phyloP scores from a whole-genome alignment of 768 basidiomycete species.

The Pleurotus ostreatus region DNA sequence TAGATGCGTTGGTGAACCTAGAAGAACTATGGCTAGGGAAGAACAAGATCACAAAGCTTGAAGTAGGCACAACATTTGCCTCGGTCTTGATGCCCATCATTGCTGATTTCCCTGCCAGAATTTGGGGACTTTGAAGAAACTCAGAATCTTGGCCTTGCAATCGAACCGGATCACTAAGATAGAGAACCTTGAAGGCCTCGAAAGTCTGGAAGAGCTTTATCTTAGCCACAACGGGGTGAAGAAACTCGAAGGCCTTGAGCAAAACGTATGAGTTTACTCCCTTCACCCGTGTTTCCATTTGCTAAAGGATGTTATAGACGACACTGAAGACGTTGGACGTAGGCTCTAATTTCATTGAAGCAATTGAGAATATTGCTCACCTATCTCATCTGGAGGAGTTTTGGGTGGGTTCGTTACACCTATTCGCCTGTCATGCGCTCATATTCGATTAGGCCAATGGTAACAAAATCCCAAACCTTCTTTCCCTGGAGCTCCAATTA shows the following conservation, averaged over 20 bases:
- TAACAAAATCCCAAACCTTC: constrained; percentile 76
- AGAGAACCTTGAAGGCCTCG: constrained; percentile 72
- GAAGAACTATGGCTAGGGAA: constrained; percentile 97
- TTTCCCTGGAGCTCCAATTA: constrained; percentile 65
- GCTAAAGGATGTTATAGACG: too few relatives aligned
- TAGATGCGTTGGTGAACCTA: constrained; percentile 75
- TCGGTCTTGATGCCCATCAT: not conserved
- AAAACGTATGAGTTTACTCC: constrained; percentile 53
- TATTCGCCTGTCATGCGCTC: not conserved
- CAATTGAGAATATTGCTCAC: constrained; percentile 81
- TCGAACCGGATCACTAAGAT: constrained; percentile 91
- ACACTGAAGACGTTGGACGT: constrained; percentile 86
- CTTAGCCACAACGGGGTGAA: constrained; percentile 91
- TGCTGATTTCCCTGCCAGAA: constrained; percentile 42
- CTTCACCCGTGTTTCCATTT: not conserved
- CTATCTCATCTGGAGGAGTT: constrained; percentile 80
- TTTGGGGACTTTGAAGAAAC: constrained; percentile 59
- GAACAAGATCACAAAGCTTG: constrained; percentile 89
- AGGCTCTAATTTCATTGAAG: constrained; percentile 77
- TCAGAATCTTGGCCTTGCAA: constrained; percentile 86
- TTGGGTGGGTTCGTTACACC: constrained; percentile 59
- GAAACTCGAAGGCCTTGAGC: constrained; percentile 78
- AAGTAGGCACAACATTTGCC: constrained; percentile 41
- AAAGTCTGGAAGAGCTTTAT: constrained; percentile 83
- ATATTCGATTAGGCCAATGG: constrained; percentile 64